Conservation (phyloP, 257 asterid species). For the Solanum lycopersicoides region DNA sequence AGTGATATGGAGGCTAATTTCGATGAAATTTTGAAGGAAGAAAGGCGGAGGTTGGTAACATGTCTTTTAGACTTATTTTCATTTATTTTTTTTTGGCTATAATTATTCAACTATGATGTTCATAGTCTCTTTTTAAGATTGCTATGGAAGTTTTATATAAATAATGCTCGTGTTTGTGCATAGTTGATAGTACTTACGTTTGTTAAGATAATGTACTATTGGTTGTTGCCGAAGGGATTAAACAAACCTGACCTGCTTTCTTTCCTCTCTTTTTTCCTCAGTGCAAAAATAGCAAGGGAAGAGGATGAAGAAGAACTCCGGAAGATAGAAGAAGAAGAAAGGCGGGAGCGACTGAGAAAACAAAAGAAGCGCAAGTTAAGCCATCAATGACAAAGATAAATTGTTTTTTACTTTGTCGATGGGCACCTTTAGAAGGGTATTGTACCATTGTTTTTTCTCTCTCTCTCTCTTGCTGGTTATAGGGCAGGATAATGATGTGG, state of each 20-base stretch:
- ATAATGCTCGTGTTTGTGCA: neutral
- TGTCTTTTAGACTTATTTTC: neutral
- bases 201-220: neutral
- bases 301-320: slow-evolving; percentile 84
- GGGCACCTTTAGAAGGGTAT: neutral
- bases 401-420: neutral
- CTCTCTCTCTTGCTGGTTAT: neutral
- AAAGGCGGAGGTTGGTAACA: slow-evolving; percentile 55
- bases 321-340: slow-evolving; percentile 70
- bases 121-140: neutral
- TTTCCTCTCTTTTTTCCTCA: slow-evolving; percentile 3
- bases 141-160: neutral
- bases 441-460: neutral
- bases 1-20: slow-evolving; percentile 85
- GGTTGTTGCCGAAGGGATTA: neutral
- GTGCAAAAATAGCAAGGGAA: slow-evolving; percentile 46
- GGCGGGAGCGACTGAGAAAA: slow-evolving; percentile 40
- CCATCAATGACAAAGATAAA: slow-evolving; percentile 4
- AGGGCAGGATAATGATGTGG: neutral
- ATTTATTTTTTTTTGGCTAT: neutral
- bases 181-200: neutral
- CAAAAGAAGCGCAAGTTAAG: slow-evolving; percentile 49
- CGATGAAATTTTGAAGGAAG: slow-evolving; percentile 59
- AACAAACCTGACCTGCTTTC: neutral
- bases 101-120: neutral